Conservation (phyloP, 192 early-diverging fungal genomes). For the Linnemannia schmuckeri region DNA sequence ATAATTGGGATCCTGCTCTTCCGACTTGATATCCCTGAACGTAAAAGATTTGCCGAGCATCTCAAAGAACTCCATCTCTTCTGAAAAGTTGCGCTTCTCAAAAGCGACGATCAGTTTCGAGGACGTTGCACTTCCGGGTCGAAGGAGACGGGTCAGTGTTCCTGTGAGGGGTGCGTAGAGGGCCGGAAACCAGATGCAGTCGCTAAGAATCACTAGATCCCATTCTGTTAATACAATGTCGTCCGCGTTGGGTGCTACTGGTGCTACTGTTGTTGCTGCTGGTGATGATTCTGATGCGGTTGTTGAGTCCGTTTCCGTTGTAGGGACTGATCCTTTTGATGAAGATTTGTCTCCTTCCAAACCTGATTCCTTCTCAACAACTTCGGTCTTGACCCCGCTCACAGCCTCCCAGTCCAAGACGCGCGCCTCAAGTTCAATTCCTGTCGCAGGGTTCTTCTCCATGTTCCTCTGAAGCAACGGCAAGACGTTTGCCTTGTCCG, state of each 20-base stretch:
- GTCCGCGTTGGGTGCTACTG: not conserved
- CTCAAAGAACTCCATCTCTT: conserved; percentile 55
- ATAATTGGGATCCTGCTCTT: conserved; percentile 48
- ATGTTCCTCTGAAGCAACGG: conserved; percentile 59
- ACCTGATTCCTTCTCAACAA: not conserved
- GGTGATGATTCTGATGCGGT: not conserved
- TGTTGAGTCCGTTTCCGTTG: not conserved
- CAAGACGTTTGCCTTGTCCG: conserved; percentile 62
- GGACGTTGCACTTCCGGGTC: not conserved
- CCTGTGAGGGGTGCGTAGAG: conserved; percentile 32
- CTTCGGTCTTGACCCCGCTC: conserved; percentile 23
- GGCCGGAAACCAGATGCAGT: conserved; percentile 51
- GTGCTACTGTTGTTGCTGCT: not conserved
- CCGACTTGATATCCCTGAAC: conserved; percentile 50
- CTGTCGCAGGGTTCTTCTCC: conserved; percentile 22
- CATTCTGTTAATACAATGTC: conserved; percentile 28
- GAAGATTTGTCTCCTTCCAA: not conserved
- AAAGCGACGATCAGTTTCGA: conserved; percentile 30
- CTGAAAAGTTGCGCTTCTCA: conserved; percentile 54
- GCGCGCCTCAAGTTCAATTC: conserved; percentile 14
- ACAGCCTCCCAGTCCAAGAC: conserved; percentile 50
- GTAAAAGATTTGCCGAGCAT: conserved; percentile 40
- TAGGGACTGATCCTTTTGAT: not conserved
- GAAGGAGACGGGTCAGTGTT: conserved; percentile 27
- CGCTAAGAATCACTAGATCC: conserved; percentile 51